Conservation (phyloP, 2,329 filamentous ascomycete species). For the Fusarium nematophilum region DNA sequence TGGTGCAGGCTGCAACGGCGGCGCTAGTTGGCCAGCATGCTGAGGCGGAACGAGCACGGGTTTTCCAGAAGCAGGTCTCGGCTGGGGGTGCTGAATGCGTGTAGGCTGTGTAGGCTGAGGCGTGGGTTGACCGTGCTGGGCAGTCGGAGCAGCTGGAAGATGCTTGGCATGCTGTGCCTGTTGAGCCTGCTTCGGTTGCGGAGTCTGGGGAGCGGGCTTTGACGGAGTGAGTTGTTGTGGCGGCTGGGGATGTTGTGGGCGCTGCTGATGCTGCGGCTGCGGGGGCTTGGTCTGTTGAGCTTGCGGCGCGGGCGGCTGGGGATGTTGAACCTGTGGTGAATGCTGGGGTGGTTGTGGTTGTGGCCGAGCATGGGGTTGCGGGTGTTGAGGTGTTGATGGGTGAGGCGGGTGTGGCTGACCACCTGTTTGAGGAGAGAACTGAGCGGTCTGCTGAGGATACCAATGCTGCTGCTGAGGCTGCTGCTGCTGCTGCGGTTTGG, state of each 20-base stretch:
- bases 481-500: conserved; percentile 14
- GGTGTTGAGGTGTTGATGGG: conserved; percentile 34
- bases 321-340: conserved; percentile 26
- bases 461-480: conserved; percentile 36
- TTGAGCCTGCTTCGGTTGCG: conserved; percentile 20
- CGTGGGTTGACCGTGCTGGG: conserved; percentile 32
- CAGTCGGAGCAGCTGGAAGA: conserved; percentile 20
- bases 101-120: conserved; percentile 30
- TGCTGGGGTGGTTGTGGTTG: conserved; percentile 30
- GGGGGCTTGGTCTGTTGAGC: conserved; percentile 18
- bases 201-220: conserved; percentile 30
- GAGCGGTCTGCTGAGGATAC: conserved; percentile 36
- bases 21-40: conserved; percentile 48
- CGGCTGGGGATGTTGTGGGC: conserved; percentile 26
- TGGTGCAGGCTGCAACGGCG: conserved; percentile 51
- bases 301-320: conserved; percentile 21
- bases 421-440: conserved; percentile 35
- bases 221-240: conserved; percentile 14
- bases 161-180: conserved; percentile 29
- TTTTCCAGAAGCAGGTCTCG: conserved; percentile 42
- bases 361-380: conserved; percentile 36
- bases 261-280: conserved; percentile 18
- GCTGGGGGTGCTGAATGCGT: conserved; percentile 36
- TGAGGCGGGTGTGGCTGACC: conserved; percentile 38
- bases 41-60: conserved; percentile 51